Conservation (phyloP, 73 alveolate species). For the Breviolum minutum region DNA sequence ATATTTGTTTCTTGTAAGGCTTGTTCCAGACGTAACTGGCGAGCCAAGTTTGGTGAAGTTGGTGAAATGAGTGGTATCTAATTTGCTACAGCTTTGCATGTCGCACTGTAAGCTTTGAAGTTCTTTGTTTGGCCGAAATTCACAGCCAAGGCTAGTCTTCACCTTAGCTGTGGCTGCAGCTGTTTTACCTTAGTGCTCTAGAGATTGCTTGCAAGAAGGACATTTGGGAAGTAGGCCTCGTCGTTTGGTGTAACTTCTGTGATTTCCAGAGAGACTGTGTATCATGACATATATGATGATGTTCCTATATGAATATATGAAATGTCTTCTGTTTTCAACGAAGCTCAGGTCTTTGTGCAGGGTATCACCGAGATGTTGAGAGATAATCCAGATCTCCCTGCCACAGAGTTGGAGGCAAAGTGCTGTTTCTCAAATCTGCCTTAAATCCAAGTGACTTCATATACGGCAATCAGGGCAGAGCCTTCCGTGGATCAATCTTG, state of each 20-base stretch:
- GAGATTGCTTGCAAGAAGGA: too few relatives aligned
- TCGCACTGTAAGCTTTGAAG: background rate
- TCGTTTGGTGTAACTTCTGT: background rate
- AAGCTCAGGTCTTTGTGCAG: constrained; percentile 51
- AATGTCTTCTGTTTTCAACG: background rate
- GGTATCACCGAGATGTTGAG: constrained; percentile 70
- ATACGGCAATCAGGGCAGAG: too few relatives aligned
- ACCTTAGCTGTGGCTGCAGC: constrained; percentile 44
- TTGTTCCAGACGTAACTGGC: too few relatives aligned
- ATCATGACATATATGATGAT: too few relatives aligned
- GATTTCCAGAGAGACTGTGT: background rate
- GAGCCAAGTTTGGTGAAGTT: background rate
- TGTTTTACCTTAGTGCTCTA: too few relatives aligned
- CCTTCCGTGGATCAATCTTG: too few relatives aligned
- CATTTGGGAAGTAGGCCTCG: too few relatives aligned
- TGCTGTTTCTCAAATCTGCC: background rate
- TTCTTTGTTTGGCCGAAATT: background rate
- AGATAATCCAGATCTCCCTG: background rate
- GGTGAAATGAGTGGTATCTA: background rate
- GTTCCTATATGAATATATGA: too few relatives aligned
- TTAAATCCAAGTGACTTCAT: too few relatives aligned
- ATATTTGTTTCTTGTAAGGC: too few relatives aligned
- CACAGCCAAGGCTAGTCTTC: constrained; percentile 45
- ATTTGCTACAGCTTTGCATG: background rate
- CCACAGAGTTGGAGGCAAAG: constrained; percentile 11